Base-by-base conservation (phyloP, 176 grass and related monocot species). In the Triticum timopheevii region DNA sequence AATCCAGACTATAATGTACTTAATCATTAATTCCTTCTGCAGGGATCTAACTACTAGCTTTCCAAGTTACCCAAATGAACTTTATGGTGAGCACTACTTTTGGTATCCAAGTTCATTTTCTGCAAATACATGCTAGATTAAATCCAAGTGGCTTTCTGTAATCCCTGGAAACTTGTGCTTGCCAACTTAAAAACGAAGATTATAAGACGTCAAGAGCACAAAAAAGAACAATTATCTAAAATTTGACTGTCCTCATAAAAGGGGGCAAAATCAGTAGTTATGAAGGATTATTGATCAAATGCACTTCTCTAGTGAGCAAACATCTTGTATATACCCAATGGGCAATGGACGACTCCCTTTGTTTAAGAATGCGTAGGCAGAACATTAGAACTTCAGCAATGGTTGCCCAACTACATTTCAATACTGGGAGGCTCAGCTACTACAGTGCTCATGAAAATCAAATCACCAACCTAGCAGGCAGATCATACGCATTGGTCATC, bases 401-500 rank as follows among this genome's bases (percentile, higher is more conserved):
- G 54, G n/a, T 61, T 73, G 8, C 33, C 67, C 81, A 61, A 59
- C 67, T 58, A 82, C 49, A 80, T 70, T 38, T 39, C 20, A 58
- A 13, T 69, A 42, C 36, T 65, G 42, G 65, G 10, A 75, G 33
- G 8, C 24, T 33, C 35, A 68, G 87, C 42, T 59, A 56, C 3
- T 13, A 44, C 22, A 83, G 25, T 1, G 17, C 12, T 19, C 3
- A 28, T 72, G 10, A 19, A 20, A 52, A 75, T 44, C 5, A 74
- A 78, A 83, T 45, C 54, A 84, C 76, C 79, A 71, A 96, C 97
- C 97, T 92, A 40, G 94, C 87, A 77, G 94, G 90, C 7, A 99
- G 89, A 86, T 99, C 94, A 80, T 96, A 96, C 3, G 93, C 96
- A 77, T 98, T 94, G 58, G 96, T 94, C 82, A 98, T 96, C 89